Conservation (phyloP, 192 early-diverging fungal genomes). For the Mycoemilia scoparia region DNA sequence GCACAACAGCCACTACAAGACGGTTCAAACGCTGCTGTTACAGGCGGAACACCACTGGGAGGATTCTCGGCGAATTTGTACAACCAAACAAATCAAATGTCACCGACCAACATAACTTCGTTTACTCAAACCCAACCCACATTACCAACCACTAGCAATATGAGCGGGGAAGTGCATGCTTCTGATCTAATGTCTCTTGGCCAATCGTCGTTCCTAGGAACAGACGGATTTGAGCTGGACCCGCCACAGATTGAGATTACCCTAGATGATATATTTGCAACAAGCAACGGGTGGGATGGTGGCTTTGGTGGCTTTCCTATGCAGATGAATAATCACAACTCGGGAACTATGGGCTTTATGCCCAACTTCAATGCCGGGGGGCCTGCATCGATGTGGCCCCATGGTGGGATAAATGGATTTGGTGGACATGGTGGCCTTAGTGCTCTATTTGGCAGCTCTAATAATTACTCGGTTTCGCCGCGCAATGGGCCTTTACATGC, state of each 20-base stretch:
- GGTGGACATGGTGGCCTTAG: constrained; percentile 9
- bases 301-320: constrained; percentile 23
- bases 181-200: constrained; percentile 33
- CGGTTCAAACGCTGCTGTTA: too few relatives aligned
- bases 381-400: constrained; percentile 14
- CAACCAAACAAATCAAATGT: too few relatives aligned
- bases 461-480: constrained; percentile 4
- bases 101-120: too few relatives aligned
- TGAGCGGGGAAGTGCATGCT: constrained; percentile 18
- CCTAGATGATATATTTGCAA: constrained; percentile 30
- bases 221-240: constrained; percentile 26
- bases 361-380: constrained; percentile 1
- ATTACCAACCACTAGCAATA: too few relatives aligned
- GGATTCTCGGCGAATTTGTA: too few relatives aligned
- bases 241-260: constrained; percentile 32
- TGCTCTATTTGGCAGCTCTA: constrained; percentile 11
- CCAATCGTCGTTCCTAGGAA: constrained; percentile 26
- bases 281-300: constrained; percentile 21
- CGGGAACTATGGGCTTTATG: too few relatives aligned
- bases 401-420: constrained; percentile 5
- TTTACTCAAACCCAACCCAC: too few relatives aligned
- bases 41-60: too few relatives aligned
- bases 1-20: too few relatives aligned
- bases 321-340: background rate
- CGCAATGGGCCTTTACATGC: too few relatives aligned